These are phyloP conservation scores for Paulownia fortunei DNA, from an alignment of 257 asterid species.

Conservation along the genomic window DNA sequence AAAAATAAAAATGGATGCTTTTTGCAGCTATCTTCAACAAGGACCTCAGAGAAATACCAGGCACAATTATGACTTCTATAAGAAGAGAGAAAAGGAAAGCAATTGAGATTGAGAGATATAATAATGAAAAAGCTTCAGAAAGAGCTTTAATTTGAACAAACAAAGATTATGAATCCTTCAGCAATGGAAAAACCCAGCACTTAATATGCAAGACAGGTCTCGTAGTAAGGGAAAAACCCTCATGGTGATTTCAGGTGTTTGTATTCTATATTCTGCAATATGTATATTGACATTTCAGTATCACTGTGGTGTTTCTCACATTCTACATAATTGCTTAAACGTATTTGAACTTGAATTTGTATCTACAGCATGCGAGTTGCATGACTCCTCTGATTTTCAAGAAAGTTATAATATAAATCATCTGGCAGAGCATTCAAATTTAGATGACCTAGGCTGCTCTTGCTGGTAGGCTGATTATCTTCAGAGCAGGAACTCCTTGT, in stretches of 20 bases:
- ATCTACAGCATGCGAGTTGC: background rate
- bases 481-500: too few species aligned
- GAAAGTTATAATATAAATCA: too few species aligned
- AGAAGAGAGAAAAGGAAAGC: background rate
- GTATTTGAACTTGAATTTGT: background rate
- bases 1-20: background rate
- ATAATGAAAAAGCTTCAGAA: background rate
- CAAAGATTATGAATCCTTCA: background rate
- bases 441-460: too few species aligned
- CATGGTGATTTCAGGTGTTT: background rate
- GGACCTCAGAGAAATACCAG: background rate
- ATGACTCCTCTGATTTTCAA: background rate
- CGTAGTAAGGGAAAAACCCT: background rate
- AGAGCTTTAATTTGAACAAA: background rate
- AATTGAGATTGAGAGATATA: background rate
- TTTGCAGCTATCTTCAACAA: too few species aligned
- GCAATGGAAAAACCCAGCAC: background rate
- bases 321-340: background rate
- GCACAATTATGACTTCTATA: background rate
- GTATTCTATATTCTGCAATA: background rate
- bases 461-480: too few species aligned
- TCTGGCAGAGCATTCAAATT: too few species aligned
- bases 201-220: background rate
- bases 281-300: background rate
- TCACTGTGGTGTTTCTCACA: background rate